Conservation (phyloP, 2,329 filamentous ascomycete species). For the Dothidotthia symphoricarpi region DNA sequence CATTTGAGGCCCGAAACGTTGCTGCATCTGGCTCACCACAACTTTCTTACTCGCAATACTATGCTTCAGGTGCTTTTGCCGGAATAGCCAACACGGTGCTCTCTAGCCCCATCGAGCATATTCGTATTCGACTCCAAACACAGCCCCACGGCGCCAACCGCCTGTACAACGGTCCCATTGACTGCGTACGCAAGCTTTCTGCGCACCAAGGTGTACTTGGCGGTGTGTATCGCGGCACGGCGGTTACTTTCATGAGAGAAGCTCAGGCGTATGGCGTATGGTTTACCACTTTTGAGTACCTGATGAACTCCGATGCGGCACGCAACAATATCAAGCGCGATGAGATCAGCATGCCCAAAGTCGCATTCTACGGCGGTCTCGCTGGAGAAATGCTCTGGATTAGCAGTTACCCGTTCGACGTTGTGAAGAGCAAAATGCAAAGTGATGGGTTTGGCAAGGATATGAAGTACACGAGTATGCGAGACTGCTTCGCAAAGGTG, state of each 20-base stretch:
- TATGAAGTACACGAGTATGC: conserved; percentile 76
- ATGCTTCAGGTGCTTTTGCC: conserved; percentile 84
- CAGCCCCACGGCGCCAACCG: conserved; percentile 81
- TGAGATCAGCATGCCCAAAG: conserved; percentile 78
- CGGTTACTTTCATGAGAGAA: conserved; percentile 83
- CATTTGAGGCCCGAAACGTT: conserved; percentile 72
- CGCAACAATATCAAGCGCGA: conserved; percentile 73
- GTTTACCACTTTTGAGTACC: conserved; percentile 92
- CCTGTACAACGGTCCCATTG: conserved; percentile 79
- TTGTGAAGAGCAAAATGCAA: conserved; percentile 99
- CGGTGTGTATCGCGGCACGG: conserved; percentile 83
- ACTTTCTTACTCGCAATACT: conserved; percentile 84
- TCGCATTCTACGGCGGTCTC: conserved; percentile 87
- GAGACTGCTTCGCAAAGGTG: conserved; percentile 83
- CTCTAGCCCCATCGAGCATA: conserved; percentile 92
- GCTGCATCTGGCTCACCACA: conserved; percentile 44
- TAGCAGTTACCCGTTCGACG: conserved; percentile 90
- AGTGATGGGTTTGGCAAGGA: conserved; percentile 80
- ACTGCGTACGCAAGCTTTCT: conserved; percentile 84
- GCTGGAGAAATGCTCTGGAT: conserved; percentile 95
- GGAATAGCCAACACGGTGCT: conserved; percentile 86
- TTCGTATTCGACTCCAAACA: conserved; percentile 92
- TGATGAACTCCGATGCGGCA: conserved; percentile 86
- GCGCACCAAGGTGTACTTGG: conserved; percentile 64
- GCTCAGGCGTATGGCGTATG: conserved; percentile 92